Conservation (phyloP, 164 flowering plant genomes). For the Stephania japonica region DNA sequence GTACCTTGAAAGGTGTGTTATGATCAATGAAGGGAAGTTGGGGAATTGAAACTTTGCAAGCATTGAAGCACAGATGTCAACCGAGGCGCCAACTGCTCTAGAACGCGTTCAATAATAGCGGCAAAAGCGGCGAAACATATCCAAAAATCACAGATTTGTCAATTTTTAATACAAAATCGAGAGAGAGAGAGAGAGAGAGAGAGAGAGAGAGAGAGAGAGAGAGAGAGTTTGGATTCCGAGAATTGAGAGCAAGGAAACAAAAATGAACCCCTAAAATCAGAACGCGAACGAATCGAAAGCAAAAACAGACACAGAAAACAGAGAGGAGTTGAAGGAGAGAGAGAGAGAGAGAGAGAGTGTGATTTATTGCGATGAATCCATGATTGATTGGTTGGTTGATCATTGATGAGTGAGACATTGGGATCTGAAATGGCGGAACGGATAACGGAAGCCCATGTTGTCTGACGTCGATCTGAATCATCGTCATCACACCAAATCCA, state of each 20-base stretch:
- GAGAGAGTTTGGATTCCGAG: background rate
- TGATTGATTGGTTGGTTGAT: background rate
- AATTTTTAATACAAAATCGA: too few species aligned
- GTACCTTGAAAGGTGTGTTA: background rate
- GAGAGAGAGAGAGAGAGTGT: background rate
- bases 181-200: background rate
- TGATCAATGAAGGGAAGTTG: background rate
- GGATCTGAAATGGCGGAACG: background rate
- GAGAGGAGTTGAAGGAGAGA: background rate
- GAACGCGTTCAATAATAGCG: background rate
- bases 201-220: background rate
- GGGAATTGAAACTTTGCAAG: background rate
- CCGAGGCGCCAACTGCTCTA: too few species aligned
- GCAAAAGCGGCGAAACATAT: background rate
- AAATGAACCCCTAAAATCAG: background rate
- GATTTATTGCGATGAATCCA: background rate
- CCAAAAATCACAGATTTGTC: background rate
- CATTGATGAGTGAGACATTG: background rate
- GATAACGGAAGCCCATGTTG: background rate
- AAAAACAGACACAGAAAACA: background rate
- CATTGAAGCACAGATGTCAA: background rate
- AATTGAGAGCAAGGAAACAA: background rate
- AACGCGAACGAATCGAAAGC: background rate
- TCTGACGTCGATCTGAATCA: constrained; percentile 7
- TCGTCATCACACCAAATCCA: background rate